Base-by-base conservation (phyloP, 106 monocot species). In the Dendrobium catenatum region DNA sequence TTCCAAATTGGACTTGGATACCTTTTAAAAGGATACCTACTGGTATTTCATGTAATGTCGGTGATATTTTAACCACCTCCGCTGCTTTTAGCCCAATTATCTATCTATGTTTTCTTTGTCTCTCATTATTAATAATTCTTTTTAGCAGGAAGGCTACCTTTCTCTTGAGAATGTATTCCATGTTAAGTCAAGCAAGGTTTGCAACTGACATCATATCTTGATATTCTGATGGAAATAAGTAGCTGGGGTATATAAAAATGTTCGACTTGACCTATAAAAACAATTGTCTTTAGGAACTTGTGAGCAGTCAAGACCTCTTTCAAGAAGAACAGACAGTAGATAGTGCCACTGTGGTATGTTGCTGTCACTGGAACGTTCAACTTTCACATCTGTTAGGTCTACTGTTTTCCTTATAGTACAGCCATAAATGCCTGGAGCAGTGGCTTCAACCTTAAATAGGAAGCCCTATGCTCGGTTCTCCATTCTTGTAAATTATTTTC, bases 1-100 rank as follows among this genome's bases (percentile, higher is more conserved):
- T 86, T 74, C 85, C 95, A 8, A 81, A 83, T 16, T 95, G 96
- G 93, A 75, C 37, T 7, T 93, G 93, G 96, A 78, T 88, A 13
- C 84, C 86, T 75, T 75, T 75, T 68, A 78, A 72, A 51, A 78
- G 55, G n/a, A 74, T 54, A 68, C 31, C 24, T 42, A 54, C 56
- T 17, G 82, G 86, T 58, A 48, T 59, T 59, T 26, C 72, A 27
- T 86, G 79, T 82, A 75, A 81, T 58, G 81, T 89, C 5, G 9
- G 82, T 82, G 67, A 74, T 83, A 37, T 80, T 27, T 79, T 29
- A 48, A 76, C 22, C 76, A 6, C 56, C 16, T 75, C 0, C 70
- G 0, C 18, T 80, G 42, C 33, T 72, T 1, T 72, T 67, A 75
- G 2, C 18, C 68, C 29, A 29, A 68, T 58, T 4, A 17, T 27